Percentiles rank a stretch among this genome's conserved stretches.
Conservation (phyloP, 441 rosid genomes). For the Pelargonium fulgidum region DNA sequence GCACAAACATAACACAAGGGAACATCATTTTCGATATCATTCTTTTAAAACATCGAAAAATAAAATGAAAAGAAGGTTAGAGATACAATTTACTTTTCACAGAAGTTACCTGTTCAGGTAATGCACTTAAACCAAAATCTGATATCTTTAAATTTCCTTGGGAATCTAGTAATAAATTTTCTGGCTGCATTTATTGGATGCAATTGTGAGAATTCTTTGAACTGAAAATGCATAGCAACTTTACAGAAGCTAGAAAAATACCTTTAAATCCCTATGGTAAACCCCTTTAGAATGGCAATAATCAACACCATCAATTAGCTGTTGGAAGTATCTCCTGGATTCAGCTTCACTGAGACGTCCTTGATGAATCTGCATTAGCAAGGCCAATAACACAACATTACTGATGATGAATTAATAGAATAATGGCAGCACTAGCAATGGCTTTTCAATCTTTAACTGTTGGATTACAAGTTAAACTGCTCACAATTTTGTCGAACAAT, state of each 20-base stretch:
- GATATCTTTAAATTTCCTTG: conserved; percentile 84
- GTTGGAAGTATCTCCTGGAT: conserved; percentile 79
- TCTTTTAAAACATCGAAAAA: conserved; percentile 7
- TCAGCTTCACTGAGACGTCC: conserved; percentile 89
- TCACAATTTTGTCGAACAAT: conserved; percentile 93
- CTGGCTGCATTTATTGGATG: conserved; percentile 55
- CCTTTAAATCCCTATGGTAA: conserved; percentile 94
- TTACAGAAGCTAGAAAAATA: conserved; percentile 17
- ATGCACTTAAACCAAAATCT: conserved; percentile 93
- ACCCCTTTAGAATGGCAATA: conserved; percentile 87
- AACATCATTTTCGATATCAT: conserved; percentile 9
- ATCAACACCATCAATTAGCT: conserved; percentile 95
- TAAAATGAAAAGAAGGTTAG: neutral
- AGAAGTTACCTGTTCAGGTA: conserved; percentile 58
- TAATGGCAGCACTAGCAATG: conserved; percentile 1
- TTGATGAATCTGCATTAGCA: conserved; percentile 54
- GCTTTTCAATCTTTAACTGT: neutral
- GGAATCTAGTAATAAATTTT: conserved; percentile 87
- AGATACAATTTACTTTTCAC: conserved; percentile 2
- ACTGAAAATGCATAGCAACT: conserved; percentile 13
- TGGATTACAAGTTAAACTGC: conserved; percentile 27
- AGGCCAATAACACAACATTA: conserved; percentile 10
- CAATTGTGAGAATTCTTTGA: conserved; percentile 17
- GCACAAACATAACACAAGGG: conserved; percentile 22
- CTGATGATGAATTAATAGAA: neutral